Base-by-base conservation (phyloP, 805 yeast genomes). In the Teunomyces stri region DNA sequence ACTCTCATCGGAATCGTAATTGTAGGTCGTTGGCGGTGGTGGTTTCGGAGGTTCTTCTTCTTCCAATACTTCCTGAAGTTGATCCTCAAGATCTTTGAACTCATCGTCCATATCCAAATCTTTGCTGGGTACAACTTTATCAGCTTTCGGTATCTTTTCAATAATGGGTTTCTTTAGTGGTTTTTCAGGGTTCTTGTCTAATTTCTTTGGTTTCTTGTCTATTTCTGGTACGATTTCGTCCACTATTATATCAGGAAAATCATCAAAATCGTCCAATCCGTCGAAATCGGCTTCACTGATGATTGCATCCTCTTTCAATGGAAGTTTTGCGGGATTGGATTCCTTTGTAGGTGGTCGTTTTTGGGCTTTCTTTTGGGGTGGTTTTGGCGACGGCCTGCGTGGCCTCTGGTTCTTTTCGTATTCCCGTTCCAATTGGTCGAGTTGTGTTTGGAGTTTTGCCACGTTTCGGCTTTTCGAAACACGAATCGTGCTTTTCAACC, bases 21-120 rank as follows among this genome's bases (percentile, higher is more conserved):
- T 16, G 36, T 18, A 25, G 4, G 47, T 49, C 21, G 33, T 21
- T 21, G 25, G 20, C 4, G 20, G 20, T 18, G 20, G 20, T 18
- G 20, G 31, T 18, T 41, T 42, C 10, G 42, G 18, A 5, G 33
- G 28, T 11, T 48, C 50, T 11, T 59, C 57, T 16, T 62, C 65
- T 29, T 62, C 75, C 34, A 72, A 54, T 5, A 70, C 76, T 51
- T 72, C 75, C 45, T 70, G 65, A 31, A 72, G 54, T 48, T 72
- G 73, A 47, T 70, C 70, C 44, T 72, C 78, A 38, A 72, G 61
- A 51, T 72, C 76, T 35, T 67, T 67, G 48, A 72, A 72, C 25
- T 72, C 76, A 54, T 72, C 75, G 25, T 62, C 70, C 50, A 60
- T 52, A 15, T 64, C 71, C n/a, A 47, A 47, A 12, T 42, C 50